These are phyloP conservation scores for Fusarium lateritium DNA, from an alignment of 2,329 filamentous ascomycete genomes.

Conservation along the genomic window DNA sequence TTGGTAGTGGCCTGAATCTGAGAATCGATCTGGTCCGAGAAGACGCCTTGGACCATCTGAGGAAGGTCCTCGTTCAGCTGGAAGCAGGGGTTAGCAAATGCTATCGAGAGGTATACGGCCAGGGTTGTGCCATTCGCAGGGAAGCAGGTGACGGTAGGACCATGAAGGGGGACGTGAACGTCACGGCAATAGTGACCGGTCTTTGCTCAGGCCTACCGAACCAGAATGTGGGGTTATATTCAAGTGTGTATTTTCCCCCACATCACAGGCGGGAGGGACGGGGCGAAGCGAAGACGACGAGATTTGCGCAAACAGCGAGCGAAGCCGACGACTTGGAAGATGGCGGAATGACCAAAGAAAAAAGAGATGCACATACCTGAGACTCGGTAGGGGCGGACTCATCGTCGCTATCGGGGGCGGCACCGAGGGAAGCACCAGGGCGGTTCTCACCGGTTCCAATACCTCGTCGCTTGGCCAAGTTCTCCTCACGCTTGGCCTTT, in stretches of 20 bases:
- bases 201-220: conserved; percentile 35
- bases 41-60: conserved; percentile 97
- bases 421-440: conserved; percentile 85
- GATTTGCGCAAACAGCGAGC: conserved; percentile 20
- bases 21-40: conserved; percentile 97
- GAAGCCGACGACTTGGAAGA: conserved; percentile 1
- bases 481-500: conserved; percentile 98
- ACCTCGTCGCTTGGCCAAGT: conserved; percentile 96
- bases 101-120: conserved; percentile 10
- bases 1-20: conserved; percentile 99
- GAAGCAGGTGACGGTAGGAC: conserved; percentile 10
- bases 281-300: conserved; percentile 29
- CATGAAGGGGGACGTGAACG: conserved; percentile 27
- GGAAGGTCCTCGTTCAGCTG: conserved; percentile 98
- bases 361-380: conserved; percentile 75
- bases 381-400: conserved; percentile 94
- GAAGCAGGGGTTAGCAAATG: conserved; percentile 41
- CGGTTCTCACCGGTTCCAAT: conserved; percentile 86
- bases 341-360: conserved; percentile 25
- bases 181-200: conserved; percentile 8
- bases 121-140: conserved; percentile 14
- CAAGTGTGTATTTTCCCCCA: conserved; percentile 53
- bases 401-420: conserved; percentile 96
- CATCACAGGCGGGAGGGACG: conserved; percentile 48
- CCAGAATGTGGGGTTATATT: conserved; percentile 53